Evolutionary conservation across 805 yeast genomes (phyloP), one percentile per base, ranked within the genome.

Genomic region (Metschnikowia arizonensis): DNA sequence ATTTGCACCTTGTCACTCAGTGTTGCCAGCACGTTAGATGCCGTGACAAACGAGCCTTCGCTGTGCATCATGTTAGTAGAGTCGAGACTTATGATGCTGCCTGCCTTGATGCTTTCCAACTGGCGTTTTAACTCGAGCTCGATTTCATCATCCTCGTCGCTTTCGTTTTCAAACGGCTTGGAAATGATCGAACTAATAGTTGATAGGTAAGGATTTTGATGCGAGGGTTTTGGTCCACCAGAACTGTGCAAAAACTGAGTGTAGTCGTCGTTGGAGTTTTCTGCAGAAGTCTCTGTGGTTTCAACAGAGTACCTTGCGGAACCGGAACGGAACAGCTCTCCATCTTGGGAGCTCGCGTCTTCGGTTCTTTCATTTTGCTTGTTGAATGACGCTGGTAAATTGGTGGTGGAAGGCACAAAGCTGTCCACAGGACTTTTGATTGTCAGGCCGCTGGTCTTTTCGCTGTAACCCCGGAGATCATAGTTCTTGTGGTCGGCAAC

Each of bases 161-260:
- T 31, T 18, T 32, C 36, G 29, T 55, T 49, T 4, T 61, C 58
- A 36, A 61, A 59, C 15, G 59, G 69, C 48, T 66, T 69, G 5
- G 73, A 68, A 25, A 71, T 60, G 40, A 71, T 66, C 0, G 74
- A 69, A 45, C 74, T 68, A 10, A 69, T 68, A 60, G 68, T 71
- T 9, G 75, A 69, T 21, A 68, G 47, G 35, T 64, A 72, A 44
- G 72, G 65, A 35, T 59, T 49, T 45, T 72, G 58, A 10, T 26
- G 35, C 15, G 30, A 25, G 17, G 39, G 24, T 8, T 45, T 40
- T 2, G 33, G 23, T 5, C 43, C 44, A 21, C 46, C 50, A 5
- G 51, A 41, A 48, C 49, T 38, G 17, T n/a, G 45, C 42, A 65
- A 58, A 40, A 62, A 65, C 5, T 52, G 44, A 26, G 65, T 42